These are phyloP conservation scores for Raddia guianensis DNA, from an alignment of 176 grass and related monocot species.

Conservation along the genomic window DNA sequence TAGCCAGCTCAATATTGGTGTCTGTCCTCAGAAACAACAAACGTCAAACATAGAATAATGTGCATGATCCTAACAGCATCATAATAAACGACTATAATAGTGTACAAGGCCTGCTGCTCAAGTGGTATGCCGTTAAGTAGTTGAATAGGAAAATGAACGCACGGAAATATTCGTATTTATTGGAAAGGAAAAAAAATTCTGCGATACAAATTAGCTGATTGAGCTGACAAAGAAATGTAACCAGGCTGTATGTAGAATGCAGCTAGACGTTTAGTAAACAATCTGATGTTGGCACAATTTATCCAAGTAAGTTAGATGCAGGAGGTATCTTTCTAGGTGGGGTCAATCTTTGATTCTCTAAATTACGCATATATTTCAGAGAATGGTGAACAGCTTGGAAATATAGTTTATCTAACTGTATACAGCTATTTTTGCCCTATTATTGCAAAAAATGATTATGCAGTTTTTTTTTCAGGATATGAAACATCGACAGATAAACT, in stretches of 20 bases:
- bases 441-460: background rate
- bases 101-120: slow-evolving; percentile 4
- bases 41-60: background rate
- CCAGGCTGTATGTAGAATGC: background rate
- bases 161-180: slow-evolving; percentile 22
- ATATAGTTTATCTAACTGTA: background rate
- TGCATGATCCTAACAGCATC: background rate
- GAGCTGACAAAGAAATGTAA: background rate
- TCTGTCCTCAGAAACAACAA: slow-evolving; percentile 23
- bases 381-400: background rate
- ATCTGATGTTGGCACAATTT: background rate
- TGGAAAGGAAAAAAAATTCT: background rate
- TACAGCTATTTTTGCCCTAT: background rate
- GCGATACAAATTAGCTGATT: slow-evolving; percentile 7
- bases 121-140: background rate
- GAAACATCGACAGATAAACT: slow-evolving; percentile 4
- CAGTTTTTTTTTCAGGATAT: background rate
- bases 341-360: background rate
- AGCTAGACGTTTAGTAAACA: background rate
- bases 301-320: background rate
- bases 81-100: background rate
- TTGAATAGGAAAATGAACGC: slow-evolving; percentile 5
- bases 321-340: background rate
- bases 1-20: background rate
- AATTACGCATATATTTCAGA: background rate